Evolutionary conservation across 78 protist species (phyloP).

Genomic region (Bigelowiella natans): DNA sequence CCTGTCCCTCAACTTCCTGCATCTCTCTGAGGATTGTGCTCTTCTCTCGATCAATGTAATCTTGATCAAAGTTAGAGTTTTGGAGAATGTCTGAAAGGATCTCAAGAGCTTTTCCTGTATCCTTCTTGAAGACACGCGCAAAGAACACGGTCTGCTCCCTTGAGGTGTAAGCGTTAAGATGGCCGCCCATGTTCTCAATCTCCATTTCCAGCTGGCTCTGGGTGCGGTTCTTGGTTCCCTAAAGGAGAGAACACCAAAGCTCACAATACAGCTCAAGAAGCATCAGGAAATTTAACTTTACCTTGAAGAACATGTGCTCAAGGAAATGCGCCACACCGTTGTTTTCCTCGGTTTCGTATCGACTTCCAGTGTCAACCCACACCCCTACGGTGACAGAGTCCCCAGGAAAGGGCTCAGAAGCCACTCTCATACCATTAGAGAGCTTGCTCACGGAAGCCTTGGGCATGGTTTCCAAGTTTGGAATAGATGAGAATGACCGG

Average conservation of each 20-base stretch:
- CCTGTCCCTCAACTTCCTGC: constrained; percentile 38
- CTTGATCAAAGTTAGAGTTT: constrained; percentile 38
- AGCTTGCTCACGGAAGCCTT: constrained; percentile 43
- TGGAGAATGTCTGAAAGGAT: constrained; percentile 77
- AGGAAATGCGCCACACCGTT: constrained; percentile 95
- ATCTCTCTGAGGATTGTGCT: constrained; percentile 71
- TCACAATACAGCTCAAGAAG: neutral
- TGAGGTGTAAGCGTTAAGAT: constrained; percentile 89
- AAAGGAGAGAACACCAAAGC: neutral
- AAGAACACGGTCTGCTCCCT: constrained; percentile 77
- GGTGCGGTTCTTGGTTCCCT: constrained; percentile 64
- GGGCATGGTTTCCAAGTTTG: neutral
- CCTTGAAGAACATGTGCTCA: constrained; percentile 89
- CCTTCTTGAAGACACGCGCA: constrained; percentile 60
- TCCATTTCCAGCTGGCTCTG: constrained; percentile 57
- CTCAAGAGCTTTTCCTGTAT: constrained; percentile 62
- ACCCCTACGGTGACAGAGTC: constrained; percentile 72
- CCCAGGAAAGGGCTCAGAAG: constrained; percentile 61
- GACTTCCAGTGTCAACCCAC: constrained; percentile 84
- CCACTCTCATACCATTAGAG: constrained; percentile 76
- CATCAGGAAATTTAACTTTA: no score
- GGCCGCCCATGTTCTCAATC: constrained; percentile 87
- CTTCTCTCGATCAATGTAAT: constrained; percentile 66
- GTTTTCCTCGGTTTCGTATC: constrained; percentile 76
- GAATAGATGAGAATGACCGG: neutral